Conservation (phyloP, 2,329 filamentous ascomycete species). For the Fonsecaea erecta region DNA sequence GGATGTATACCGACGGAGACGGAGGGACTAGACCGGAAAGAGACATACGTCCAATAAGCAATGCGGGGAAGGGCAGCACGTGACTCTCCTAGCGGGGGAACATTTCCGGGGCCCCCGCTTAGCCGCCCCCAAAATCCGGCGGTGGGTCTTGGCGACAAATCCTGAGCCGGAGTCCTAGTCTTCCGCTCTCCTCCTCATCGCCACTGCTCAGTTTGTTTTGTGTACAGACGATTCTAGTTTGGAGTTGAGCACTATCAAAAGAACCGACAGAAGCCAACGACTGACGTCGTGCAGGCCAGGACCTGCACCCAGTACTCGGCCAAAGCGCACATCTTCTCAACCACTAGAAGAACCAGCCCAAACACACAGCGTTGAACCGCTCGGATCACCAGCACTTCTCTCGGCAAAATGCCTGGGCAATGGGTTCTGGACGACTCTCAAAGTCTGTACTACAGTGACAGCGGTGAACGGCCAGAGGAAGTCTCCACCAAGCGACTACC, state of each 20-base stretch:
- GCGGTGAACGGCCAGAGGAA: constrained; percentile 1
- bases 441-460: constrained; percentile 13
- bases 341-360: too few species aligned
- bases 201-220: not conserved
- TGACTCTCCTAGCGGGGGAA: not conserved
- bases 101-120: not conserved
- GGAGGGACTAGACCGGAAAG: too few species aligned
- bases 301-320: too few species aligned
- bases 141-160: not conserved
- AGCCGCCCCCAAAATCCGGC: not conserved
- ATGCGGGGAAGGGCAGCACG: not conserved
- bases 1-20: too few species aligned
- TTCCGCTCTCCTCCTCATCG: not conserved
- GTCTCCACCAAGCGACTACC: not conserved
- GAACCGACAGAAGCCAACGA: not conserved
- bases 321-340: too few species aligned
- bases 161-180: too few species aligned
- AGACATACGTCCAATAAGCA: not conserved
- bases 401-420: constrained; percentile 11
- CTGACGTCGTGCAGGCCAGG: not conserved
- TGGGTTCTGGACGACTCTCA: constrained; percentile 19
- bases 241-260: not conserved
- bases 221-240: not conserved
- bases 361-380: not conserved
- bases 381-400: not conserved